Percentiles rank a stretch among this genome's conserved stretches.
Evolutionary conservation across 805 yeast genomes (phyloP).

Genomic region (Wickerhamiella parazyma): DNA sequence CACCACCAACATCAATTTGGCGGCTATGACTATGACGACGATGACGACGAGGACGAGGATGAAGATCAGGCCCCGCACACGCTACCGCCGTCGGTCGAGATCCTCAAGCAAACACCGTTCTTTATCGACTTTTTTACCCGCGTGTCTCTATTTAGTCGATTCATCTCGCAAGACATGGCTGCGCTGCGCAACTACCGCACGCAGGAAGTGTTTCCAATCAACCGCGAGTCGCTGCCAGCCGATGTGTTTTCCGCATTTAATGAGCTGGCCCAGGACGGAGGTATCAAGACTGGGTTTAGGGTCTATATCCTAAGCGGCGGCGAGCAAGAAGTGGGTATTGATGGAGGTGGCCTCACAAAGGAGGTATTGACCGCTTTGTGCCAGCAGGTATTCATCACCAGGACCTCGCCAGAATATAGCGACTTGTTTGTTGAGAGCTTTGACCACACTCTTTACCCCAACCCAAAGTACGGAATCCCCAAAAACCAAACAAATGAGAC

Average conservation of each 20-base stretch:
- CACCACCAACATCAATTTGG: slow-evolving; percentile 23
- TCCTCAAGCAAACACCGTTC: slow-evolving; percentile 59
- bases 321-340: slow-evolving; percentile 72
- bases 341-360: slow-evolving; percentile 93
- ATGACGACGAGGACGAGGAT: slow-evolving; percentile 14
- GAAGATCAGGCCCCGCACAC: slow-evolving; percentile 10
- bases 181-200: not conserved
- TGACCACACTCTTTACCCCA: slow-evolving; percentile 61
- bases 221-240: slow-evolving; percentile 55
- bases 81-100: slow-evolving; percentile 27
- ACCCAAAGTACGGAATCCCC: slow-evolving; percentile 28
- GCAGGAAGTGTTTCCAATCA: slow-evolving; percentile 23
- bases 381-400: slow-evolving; percentile 45
- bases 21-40: slow-evolving; percentile 21
- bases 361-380: slow-evolving; percentile 70
- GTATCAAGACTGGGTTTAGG: slow-evolving; percentile 43
- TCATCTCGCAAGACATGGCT: slow-evolving; percentile 42
- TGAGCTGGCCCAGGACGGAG: slow-evolving; percentile 32
- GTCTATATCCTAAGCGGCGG: slow-evolving; percentile 67
- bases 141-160: slow-evolving; percentile 54
- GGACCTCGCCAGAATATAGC: slow-evolving; percentile 19
- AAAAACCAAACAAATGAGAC: not conserved
- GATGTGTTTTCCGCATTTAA: slow-evolving; percentile 59
- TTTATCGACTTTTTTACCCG: slow-evolving; percentile 64
- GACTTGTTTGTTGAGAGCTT: slow-evolving; percentile 33